Percentiles rank a stretch among this genome's conserved stretches.
Evolutionary conservation across 495 filamentous ascomycete species (phyloP).

Genomic region (Staphylotrichum tortipilum): DNA sequence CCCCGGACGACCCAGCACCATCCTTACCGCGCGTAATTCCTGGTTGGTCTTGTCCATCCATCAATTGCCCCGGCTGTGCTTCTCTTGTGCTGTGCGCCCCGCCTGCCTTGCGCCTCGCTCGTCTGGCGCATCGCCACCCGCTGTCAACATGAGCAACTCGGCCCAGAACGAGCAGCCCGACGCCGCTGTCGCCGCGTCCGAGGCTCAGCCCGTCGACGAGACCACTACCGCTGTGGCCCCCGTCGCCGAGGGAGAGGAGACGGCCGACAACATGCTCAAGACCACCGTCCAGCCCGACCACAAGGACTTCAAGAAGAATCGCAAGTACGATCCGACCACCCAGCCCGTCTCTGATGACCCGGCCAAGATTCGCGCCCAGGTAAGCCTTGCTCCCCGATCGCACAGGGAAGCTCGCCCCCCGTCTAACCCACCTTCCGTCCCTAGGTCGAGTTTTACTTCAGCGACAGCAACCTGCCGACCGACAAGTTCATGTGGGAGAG

Average conservation of each 20-base stretch:
- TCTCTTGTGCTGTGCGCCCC: too few species aligned
- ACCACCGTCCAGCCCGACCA: conserved; percentile 14
- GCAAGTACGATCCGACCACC: conserved; percentile 56
- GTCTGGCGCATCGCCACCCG: conserved; percentile 4
- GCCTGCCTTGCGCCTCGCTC: too few species aligned
- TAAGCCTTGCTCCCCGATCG: neutral
- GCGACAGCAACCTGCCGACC: conserved; percentile 77
- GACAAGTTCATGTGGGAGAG: conserved; percentile 78
- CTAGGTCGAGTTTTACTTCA: conserved; percentile 97
- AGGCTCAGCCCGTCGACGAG: conserved; percentile 13
- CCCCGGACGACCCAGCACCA: too few species aligned
- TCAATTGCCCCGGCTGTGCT: too few species aligned
- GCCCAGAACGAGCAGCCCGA: conserved; percentile 18
- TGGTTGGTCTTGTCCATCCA: neutral
- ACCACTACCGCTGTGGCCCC: conserved; percentile 10
- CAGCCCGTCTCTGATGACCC: conserved; percentile 62
- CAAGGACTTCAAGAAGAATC: conserved; percentile 31
- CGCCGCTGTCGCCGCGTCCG: conserved; percentile 12
- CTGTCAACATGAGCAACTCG: conserved; percentile 23
- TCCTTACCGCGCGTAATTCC: neutral
- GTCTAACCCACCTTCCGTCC: conserved; percentile 9
- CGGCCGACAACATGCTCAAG: conserved; percentile 12
- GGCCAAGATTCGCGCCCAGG: conserved; percentile 47
- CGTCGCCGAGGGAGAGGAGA: conserved; percentile 12
- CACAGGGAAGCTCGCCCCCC: conserved; percentile 3